phyloP scores from a whole-genome alignment of 1,139 yeast species.

The Spencermartinsiella ligniputridi region DNA sequence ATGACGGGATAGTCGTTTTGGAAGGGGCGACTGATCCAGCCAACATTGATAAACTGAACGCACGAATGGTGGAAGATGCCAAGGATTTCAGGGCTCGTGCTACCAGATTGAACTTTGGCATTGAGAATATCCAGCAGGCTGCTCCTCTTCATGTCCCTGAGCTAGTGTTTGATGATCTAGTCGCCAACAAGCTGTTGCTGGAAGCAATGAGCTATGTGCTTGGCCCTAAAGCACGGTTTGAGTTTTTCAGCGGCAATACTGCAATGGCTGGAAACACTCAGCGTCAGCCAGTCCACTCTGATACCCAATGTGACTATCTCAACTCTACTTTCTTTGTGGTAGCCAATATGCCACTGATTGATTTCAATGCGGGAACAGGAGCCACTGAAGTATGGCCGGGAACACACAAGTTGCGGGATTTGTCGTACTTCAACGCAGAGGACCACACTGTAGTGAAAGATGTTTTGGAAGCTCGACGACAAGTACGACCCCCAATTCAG shows the following conservation, averaged over 20 bases:
- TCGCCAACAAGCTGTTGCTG: conserved; percentile 15
- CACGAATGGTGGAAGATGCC: conserved; percentile 18
- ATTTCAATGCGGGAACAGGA: conserved; percentile 13
- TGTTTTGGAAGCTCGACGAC: conserved; percentile 8
- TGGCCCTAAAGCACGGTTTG: conserved; percentile 20
- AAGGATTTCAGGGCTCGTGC: conserved; percentile 9
- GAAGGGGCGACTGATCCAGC: conserved; percentile 16
- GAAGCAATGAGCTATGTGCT: conserved; percentile 16
- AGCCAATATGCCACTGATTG: conserved; percentile 15
- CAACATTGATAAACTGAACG: conserved; percentile 18
- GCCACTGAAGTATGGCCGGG: conserved; percentile 20
- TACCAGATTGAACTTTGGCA: conserved; percentile 17
- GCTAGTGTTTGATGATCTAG: conserved; percentile 16
- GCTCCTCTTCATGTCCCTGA: conserved; percentile 17
- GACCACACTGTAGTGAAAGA: conserved; percentile 9
- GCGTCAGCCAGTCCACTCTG: conserved; percentile 15
- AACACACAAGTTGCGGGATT: conserved; percentile 8
- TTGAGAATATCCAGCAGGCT: conserved; percentile 22
- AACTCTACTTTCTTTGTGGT: conserved; percentile 7
- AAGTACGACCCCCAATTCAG: conserved; percentile 14
- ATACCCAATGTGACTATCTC: conserved; percentile 6
- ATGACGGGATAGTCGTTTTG: conserved; percentile 19
- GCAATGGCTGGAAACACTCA: conserved; percentile 15
- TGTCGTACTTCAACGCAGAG: conserved; percentile 3
- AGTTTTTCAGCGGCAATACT: conserved; percentile 21